A percentile compares a stretch with the other conserved stretches of the same genome.
These are phyloP conservation scores for Isoetes taiwanensis DNA, from an alignment of 75 land plant species.

Conservation along the genomic window DNA sequence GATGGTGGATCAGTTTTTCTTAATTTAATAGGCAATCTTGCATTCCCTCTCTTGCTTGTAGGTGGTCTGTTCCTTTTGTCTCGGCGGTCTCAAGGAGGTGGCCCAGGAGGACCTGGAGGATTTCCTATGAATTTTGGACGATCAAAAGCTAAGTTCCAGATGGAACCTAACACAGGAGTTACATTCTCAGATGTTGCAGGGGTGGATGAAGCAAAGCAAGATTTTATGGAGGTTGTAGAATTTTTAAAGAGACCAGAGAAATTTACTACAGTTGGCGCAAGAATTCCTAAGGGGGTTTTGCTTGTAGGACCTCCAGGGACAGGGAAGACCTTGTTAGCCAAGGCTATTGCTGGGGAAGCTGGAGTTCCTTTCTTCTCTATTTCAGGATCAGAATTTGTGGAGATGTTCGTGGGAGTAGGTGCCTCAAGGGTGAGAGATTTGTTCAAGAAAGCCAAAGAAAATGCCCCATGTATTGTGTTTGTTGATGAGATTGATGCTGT, in stretches of 20 bases:
- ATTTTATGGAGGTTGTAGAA: conserved; percentile 1
- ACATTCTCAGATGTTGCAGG: not conserved
- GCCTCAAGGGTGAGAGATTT: not conserved
- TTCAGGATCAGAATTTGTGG: conserved; percentile 7
- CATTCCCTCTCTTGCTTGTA: not conserved
- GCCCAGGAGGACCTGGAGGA: not conserved
- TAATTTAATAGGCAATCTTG: not conserved
- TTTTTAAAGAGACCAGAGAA: conserved; percentile 6
- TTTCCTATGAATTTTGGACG: conserved; percentile 1
- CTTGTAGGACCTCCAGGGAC: conserved; percentile 8
- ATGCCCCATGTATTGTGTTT: conserved; percentile 5
- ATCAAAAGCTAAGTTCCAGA: conserved; percentile 8
- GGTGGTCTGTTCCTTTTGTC: conserved; percentile 4
- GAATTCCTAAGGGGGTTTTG: not conserved
- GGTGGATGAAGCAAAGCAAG: conserved; percentile 5
- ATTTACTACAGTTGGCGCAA: not conserved
- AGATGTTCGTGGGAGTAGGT: not conserved
- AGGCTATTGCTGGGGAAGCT: conserved; percentile 6
- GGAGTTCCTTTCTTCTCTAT: conserved; percentile 4
- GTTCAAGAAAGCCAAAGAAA: conserved; percentile 7
- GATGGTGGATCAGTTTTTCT: not conserved
- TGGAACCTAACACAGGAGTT: conserved; percentile 5
- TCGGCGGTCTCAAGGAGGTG: not conserved
- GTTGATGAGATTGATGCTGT: conserved; percentile 6
- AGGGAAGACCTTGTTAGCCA: not conserved